phyloP scores from a whole-genome alignment of 768 basidiomycete species.

The Russula virescens region DNA sequence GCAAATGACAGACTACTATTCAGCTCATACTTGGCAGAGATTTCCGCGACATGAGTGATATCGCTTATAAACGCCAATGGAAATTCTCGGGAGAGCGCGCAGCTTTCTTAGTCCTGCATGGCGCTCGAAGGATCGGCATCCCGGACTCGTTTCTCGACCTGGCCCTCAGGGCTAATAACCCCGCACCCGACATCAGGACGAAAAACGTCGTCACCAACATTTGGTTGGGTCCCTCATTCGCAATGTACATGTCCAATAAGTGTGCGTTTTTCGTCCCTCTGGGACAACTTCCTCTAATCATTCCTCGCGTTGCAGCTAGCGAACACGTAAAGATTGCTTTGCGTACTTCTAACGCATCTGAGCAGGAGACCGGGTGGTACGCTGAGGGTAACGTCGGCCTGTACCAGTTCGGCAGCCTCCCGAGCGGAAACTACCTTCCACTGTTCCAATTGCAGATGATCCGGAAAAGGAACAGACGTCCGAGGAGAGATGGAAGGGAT shows the following conservation, averaged over 20 bases:
- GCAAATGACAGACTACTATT: not conserved
- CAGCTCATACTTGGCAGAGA: constrained; percentile 2
- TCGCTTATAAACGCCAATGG: constrained; percentile 16
- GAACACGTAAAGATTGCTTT: constrained; percentile 16
- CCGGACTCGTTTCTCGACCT: constrained; percentile 6
- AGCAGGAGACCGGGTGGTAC: constrained; percentile 13
- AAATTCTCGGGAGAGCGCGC: constrained; percentile 4
- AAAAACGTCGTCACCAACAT: constrained; percentile 16
- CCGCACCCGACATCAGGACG: constrained; percentile 4
- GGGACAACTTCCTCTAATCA: not conserved
- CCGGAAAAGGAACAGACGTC: not conserved
- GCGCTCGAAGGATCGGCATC: constrained; percentile 9
- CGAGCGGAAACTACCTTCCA: constrained; percentile 6
- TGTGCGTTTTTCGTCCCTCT: not conserved
- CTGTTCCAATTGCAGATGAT: constrained; percentile 9
- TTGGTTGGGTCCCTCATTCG: constrained; percentile 15
- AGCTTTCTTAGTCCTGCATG: constrained; percentile 10
- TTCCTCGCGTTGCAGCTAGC: not conserved
- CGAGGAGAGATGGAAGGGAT: constrained; percentile 15
- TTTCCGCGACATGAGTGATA: constrained; percentile 3
- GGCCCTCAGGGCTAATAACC: not conserved
- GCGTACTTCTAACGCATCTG: constrained; percentile 4
- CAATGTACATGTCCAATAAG: constrained; percentile 19
- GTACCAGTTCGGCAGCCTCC: constrained; percentile 18
- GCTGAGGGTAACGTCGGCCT: constrained; percentile 19